These are phyloP conservation scores for Klebsormidium nitens DNA, from an alignment of 139 green algal genomes.

Conservation along the genomic window DNA sequence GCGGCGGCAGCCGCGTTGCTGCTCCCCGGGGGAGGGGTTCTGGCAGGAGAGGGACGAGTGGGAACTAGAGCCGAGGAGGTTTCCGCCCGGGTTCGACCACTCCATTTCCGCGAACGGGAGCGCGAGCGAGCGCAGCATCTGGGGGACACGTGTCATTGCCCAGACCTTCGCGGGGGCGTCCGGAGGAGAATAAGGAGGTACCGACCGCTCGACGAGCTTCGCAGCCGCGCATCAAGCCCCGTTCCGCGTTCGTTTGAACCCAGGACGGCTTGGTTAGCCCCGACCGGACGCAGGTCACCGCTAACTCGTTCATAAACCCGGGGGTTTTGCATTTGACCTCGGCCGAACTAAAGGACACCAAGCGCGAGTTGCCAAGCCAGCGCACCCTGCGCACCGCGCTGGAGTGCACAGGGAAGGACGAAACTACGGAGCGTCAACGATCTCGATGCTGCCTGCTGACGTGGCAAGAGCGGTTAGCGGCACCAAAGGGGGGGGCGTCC, in stretches of 20 bases:
- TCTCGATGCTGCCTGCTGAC: conserved; percentile 18
- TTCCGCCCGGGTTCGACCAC: too few relatives aligned
- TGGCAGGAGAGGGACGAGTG: too few relatives aligned
- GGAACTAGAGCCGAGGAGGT: too few relatives aligned
- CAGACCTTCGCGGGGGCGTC: conserved; percentile 34
- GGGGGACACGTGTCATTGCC: conserved; percentile 28
- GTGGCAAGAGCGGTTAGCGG: conserved; percentile 31
- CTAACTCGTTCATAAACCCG: conserved; percentile 24
- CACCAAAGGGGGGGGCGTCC: neutral
- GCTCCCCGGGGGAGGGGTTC: too few relatives aligned
- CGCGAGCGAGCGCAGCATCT: conserved; percentile 33
- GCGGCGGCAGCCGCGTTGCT: too few relatives aligned
- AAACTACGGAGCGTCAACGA: conserved; percentile 14
- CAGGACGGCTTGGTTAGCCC: conserved; percentile 23
- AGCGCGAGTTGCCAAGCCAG: conserved; percentile 35
- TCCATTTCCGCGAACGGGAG: conserved; percentile 40
- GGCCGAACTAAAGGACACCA: conserved; percentile 36
- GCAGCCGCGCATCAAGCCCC: conserved; percentile 17
- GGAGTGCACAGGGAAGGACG: conserved; percentile 18
- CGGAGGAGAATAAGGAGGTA: conserved; percentile 39
- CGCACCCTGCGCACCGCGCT: conserved; percentile 24
- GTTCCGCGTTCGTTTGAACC: conserved; percentile 6
- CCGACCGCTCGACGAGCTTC: conserved; percentile 25
- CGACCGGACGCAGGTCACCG: conserved; percentile 34
- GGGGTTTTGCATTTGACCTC: conserved; percentile 34